These are phyloP conservation scores for Alternaria viburni DNA, from an alignment of 2,329 filamentous ascomycete genomes.

Conservation along the genomic window DNA sequence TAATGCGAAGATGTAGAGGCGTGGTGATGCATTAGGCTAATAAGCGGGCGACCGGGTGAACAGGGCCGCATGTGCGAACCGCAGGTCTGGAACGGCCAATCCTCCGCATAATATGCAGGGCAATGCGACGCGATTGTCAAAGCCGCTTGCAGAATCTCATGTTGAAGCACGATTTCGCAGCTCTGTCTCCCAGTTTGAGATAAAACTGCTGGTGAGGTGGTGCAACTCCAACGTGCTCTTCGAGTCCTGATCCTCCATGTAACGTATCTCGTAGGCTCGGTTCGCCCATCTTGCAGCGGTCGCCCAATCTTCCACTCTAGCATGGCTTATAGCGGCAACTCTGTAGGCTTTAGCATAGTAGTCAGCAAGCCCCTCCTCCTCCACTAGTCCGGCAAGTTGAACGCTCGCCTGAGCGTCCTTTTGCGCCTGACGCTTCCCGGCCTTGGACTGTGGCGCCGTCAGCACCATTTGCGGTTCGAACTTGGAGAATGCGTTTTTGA, in stretches of 20 bases:
- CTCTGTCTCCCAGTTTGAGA: conserved; percentile 38
- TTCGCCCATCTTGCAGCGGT: conserved; percentile 40
- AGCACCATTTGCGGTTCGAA: conserved; percentile 37
- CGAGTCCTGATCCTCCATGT: conserved; percentile 38
- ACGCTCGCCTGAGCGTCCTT: conserved; percentile 37
- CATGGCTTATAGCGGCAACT: conserved; percentile 39
- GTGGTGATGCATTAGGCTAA: conserved; percentile 32
- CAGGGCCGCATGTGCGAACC: conserved; percentile 27
- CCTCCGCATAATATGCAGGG: neutral
- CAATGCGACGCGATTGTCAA: neutral
- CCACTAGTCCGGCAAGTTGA: conserved; percentile 37
- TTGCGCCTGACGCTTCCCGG: conserved; percentile 29
- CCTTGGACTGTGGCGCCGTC: conserved; percentile 24
- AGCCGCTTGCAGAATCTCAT: neutral
- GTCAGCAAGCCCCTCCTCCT: conserved; percentile 43
- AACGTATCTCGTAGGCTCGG: conserved; percentile 37
- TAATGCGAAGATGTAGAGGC: conserved; percentile 3
- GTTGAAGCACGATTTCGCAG: conserved; percentile 17
- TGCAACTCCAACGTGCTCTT: conserved; percentile 37
- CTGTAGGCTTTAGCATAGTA: conserved; percentile 45
- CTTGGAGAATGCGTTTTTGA: conserved; percentile 33
- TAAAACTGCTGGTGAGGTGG: conserved; percentile 36
- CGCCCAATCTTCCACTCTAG: conserved; percentile 38
- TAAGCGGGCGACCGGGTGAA: conserved; percentile 20
- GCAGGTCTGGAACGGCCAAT: conserved; percentile 9